Evolutionary conservation across 208 protist species (phyloP).

Genomic region (Acanthamoeba rhysodes): DNA sequence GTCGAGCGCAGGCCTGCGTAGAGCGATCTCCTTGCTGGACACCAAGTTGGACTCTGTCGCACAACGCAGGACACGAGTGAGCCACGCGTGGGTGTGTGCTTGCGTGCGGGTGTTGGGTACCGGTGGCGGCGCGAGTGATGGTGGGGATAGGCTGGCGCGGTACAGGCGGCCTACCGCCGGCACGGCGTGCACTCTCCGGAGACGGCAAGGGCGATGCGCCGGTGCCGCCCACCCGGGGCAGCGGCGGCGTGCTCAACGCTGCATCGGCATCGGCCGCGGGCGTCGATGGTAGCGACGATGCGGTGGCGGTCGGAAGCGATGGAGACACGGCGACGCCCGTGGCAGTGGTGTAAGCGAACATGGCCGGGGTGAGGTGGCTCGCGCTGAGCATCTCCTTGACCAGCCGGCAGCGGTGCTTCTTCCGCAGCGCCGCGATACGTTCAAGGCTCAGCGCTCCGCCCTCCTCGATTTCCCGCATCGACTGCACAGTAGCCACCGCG

Average conservation of each 20-base stretch:
- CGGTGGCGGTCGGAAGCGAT: background rate
- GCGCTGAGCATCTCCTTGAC: constrained; percentile 52
- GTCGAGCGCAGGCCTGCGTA: background rate
- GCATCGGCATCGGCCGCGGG: background rate
- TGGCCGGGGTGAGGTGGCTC: constrained; percentile 27
- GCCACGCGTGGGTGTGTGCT: no score
- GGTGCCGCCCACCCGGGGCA: background rate
- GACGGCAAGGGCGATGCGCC: background rate
- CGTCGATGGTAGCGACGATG: background rate
- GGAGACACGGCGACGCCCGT: background rate
- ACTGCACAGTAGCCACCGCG: background rate
- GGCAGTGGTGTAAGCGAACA: background rate
- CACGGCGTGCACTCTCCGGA: background rate
- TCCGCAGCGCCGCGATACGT: constrained; percentile 48
- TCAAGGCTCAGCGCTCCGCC: constrained; percentile 24
- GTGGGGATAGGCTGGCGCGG: background rate
- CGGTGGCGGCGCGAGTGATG: background rate
- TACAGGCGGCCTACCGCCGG: background rate
- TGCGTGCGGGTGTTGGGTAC: background rate
- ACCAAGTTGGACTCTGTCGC: background rate
- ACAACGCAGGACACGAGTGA: background rate
- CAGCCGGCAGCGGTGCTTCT: constrained; percentile 53
- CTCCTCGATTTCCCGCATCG: constrained; percentile 61
- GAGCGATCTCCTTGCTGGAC: background rate
- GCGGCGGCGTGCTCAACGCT: background rate